Conservation (phyloP, 306 rosid genomes). For the Prunus campanulata region DNA sequence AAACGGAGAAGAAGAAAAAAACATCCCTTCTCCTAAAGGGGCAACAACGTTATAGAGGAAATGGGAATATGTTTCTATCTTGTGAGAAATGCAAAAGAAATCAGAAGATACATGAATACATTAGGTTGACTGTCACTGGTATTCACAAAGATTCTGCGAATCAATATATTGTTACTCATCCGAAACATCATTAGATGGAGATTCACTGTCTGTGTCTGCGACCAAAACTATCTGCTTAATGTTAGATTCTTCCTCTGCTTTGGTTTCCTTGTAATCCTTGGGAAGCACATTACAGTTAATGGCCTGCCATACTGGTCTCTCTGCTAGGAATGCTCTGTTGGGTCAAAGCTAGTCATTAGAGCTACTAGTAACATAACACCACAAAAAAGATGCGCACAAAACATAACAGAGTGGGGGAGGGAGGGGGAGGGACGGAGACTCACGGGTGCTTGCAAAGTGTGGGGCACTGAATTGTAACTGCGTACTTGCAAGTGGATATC, state of each 20-base stretch:
- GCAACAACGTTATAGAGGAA: background rate
- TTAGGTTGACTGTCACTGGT: background rate
- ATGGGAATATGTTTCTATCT: background rate
- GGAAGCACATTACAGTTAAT: constrained; percentile 77
- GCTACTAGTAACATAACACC: background rate
- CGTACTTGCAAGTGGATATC: constrained; percentile 96
- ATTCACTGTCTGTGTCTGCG: constrained; percentile 54
- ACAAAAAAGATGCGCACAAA: background rate
- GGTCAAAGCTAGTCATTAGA: constrained; percentile 11
- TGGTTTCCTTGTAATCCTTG: constrained; percentile 50
- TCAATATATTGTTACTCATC: constrained; percentile 33
- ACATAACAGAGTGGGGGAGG: background rate
- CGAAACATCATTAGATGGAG: constrained; percentile 30
- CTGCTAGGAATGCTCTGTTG: constrained; percentile 82
- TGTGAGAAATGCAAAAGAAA: background rate
- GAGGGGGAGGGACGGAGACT: constrained; percentile 33
- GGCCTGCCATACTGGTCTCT: constrained; percentile 85
- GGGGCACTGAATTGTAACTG: constrained; percentile 86
- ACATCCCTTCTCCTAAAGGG: background rate
- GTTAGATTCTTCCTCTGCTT: constrained; percentile 33
- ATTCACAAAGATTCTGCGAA: constrained; percentile 16
- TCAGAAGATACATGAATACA: background rate
- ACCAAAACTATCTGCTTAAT: constrained; percentile 48
- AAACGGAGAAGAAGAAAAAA: background rate
- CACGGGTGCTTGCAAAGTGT: constrained; percentile 90